These are phyloP conservation scores for Areca catechu DNA, from an alignment of 176 grass and related monocot genomes.

Conservation along the genomic window DNA sequence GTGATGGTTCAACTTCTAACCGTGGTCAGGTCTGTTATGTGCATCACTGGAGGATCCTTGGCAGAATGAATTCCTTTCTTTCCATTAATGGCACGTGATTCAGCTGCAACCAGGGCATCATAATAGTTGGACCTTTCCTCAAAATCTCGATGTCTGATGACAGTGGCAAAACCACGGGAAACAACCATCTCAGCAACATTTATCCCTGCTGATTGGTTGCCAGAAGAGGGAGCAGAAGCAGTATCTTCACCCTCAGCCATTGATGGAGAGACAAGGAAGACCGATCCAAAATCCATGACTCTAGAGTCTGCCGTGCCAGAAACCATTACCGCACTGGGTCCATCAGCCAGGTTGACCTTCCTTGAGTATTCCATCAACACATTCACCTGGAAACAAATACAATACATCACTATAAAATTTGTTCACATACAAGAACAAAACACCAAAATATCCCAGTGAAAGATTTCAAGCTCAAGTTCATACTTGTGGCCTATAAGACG, in stretches of 20 bases:
- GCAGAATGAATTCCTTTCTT: conserved; percentile 83
- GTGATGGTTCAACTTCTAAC: conserved; percentile 6
- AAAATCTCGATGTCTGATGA: conserved; percentile 78
- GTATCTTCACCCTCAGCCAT: conserved; percentile 55
- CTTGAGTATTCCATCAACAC: conserved; percentile 97
- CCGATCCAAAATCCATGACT: conserved; percentile 89
- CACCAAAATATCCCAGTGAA: no score
- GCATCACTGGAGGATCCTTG: conserved; percentile 72
- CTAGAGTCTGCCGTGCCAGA: conserved; percentile 42
- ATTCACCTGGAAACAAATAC: conserved; percentile 38
- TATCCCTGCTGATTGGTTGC: conserved; percentile 28
- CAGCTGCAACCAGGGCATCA: conserved; percentile 77
- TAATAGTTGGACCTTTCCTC: conserved; percentile 93
- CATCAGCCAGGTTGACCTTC: conserved; percentile 52
- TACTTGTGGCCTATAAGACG: conserved; percentile 94
- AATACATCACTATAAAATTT: neutral
- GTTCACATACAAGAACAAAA: no score
- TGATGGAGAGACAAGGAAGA: conserved; percentile 52
- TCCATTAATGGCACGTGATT: conserved; percentile 78
- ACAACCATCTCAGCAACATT: conserved; percentile 90
- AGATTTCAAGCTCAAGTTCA: neutral
- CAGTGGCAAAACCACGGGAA: conserved; percentile 61
- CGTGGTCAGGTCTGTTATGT: conserved; percentile 82
- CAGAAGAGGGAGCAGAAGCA: conserved; percentile 28
- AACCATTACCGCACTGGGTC: conserved; percentile 32